A percentile compares a stretch with the other conserved stretches of the same genome.
phyloP scores from a whole-genome alignment of 1,139 yeast genomes.

The Sugiyamaella sp. region DNA sequence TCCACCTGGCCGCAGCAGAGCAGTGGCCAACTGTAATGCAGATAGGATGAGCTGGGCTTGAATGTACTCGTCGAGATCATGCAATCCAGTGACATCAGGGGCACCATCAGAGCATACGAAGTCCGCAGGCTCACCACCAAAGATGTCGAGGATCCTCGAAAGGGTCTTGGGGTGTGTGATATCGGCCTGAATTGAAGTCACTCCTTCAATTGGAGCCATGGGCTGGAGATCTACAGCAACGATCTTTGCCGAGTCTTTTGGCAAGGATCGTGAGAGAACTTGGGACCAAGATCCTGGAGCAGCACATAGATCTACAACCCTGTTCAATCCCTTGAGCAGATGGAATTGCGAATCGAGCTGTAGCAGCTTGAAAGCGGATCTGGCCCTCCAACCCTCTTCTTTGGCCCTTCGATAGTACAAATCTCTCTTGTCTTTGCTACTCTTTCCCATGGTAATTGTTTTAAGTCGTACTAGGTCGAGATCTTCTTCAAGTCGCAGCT shows the following conservation, averaged over 20 bases:
- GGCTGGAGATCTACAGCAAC: slow-evolving; percentile 97
- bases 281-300: slow-evolving; percentile 99
- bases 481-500: too few relatives aligned
- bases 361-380: slow-evolving; percentile 90
- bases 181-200: slow-evolving; percentile 89
- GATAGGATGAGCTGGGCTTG: slow-evolving; percentile 92
- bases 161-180: slow-evolving; percentile 94
- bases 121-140: slow-evolving; percentile 92
- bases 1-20: slow-evolving; percentile 86
- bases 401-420: slow-evolving; percentile 88
- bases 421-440: slow-evolving; percentile 94
- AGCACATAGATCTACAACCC: slow-evolving; percentile 97
- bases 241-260: slow-evolving; percentile 56
- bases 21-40: slow-evolving; percentile 88
- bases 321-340: slow-evolving; percentile 66
- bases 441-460: slow-evolving; percentile 73
- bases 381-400: slow-evolving; percentile 96
- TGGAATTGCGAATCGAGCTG: slow-evolving; percentile 90
- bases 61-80: slow-evolving; percentile 93
- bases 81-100: slow-evolving; percentile 97
- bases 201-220: slow-evolving; percentile 91
- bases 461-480: too few relatives aligned
- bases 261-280: slow-evolving; percentile 59
- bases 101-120: slow-evolving; percentile 98
- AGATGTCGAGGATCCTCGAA: slow-evolving; percentile 68